Conservation (phyloP, 1,139 yeast species). For the Eremothecium coryli region DNA sequence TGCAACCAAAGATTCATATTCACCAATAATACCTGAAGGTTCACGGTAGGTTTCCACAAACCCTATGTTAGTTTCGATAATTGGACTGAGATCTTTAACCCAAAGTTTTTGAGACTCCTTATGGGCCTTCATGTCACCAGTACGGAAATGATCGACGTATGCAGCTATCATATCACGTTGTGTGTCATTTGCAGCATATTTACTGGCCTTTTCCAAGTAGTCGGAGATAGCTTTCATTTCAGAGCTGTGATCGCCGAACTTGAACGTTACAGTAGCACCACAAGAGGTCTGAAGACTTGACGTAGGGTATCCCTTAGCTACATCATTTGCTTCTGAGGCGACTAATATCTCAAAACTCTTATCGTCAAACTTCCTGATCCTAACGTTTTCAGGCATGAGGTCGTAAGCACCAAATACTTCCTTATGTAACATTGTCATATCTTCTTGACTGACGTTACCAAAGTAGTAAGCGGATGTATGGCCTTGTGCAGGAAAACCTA, state of each 20-base stretch:
- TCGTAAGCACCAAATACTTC: conserved; percentile 49
- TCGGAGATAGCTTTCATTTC: conserved; percentile 56
- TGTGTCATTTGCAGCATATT: conserved; percentile 62
- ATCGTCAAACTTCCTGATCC: conserved; percentile 47
- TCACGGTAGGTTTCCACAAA: conserved; percentile 89
- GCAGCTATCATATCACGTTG: conserved; percentile 55
- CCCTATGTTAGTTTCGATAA: conserved; percentile 78
- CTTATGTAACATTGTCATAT: conserved; percentile 54
- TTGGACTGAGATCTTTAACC: conserved; percentile 81
- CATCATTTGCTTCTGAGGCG: conserved; percentile 47
- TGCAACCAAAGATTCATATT: conserved; percentile 91
- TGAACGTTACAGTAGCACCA: conserved; percentile 39
- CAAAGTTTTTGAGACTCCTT: conserved; percentile 75
- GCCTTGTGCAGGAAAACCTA: conserved; percentile 75
- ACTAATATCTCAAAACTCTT: conserved; percentile 46
- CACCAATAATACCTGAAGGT: conserved; percentile 87
- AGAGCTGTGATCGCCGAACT: conserved; percentile 66
- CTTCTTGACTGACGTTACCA: conserved; percentile 41
- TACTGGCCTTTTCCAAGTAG: conserved; percentile 47
- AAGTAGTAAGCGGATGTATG: conserved; percentile 68
- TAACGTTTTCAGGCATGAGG: conserved; percentile 75
- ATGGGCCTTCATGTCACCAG: conserved; percentile 82
- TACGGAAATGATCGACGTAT: conserved; percentile 61
- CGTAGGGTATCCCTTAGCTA: conserved; percentile 36
- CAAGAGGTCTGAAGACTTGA: conserved; percentile 30